These are phyloP conservation scores for Magnusiomyces suaveolens DNA, from an alignment of 1,139 yeast genomes.

Conservation along the genomic window DNA sequence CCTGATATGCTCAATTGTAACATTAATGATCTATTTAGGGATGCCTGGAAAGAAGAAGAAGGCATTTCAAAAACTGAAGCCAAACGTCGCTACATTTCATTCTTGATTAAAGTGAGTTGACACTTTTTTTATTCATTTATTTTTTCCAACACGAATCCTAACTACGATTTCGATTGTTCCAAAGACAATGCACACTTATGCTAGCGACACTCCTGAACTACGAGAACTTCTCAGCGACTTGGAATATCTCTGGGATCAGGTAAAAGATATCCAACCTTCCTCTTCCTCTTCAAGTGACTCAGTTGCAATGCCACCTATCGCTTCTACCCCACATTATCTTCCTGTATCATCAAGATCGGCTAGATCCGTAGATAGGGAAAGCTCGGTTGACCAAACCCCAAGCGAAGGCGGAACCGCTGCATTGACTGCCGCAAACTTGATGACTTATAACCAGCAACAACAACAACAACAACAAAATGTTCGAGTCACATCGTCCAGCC, in stretches of 20 bases:
- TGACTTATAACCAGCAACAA: constrained; percentile 1
- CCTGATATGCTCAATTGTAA: not conserved
- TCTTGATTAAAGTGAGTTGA: constrained; percentile 35
- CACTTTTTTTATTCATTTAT: not conserved
- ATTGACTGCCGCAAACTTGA: not conserved
- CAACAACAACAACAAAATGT: not conserved
- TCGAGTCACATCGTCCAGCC: too few species aligned
- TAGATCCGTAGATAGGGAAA: not conserved
- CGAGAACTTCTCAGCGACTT: constrained; percentile 56
- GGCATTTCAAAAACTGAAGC: constrained; percentile 69
- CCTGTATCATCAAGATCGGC: not conserved
- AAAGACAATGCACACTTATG: constrained; percentile 64
- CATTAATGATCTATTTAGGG: constrained; percentile 26
- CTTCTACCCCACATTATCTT: not conserved
- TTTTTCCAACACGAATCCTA: not conserved
- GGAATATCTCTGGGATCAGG: constrained; percentile 67
- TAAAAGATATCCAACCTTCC: constrained; percentile 40
- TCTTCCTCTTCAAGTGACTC: constrained; percentile 9
- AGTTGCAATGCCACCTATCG: not conserved
- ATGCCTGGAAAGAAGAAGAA: constrained; percentile 72
- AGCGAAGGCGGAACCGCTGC: not conserved
- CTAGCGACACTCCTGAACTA: constrained; percentile 59
- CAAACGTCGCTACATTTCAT: constrained; percentile 57
- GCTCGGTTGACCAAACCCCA: too few species aligned
- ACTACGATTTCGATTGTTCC: not conserved